These are phyloP conservation scores for Akanthomyces uredinophilus DNA, from an alignment of 2,329 filamentous ascomycete species.

Conservation along the genomic window DNA sequence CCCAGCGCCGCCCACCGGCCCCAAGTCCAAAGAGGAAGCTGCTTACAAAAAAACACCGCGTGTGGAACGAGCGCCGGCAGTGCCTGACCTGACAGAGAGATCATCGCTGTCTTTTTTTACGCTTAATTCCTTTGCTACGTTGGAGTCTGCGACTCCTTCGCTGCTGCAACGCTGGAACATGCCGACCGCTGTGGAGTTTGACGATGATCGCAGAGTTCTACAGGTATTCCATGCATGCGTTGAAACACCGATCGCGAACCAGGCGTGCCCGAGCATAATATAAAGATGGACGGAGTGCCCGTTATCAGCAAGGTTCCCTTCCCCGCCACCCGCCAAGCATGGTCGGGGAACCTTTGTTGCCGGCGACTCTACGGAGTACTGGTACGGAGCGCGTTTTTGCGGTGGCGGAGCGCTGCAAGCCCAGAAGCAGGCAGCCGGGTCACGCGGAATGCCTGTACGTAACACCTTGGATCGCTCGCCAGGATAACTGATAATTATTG, in stretches of 20 bases:
- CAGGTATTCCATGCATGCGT: too few relatives aligned
- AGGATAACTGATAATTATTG: background rate
- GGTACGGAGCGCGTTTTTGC: too few relatives aligned
- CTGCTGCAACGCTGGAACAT: slow-evolving; percentile 1
- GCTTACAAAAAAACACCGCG: background rate
- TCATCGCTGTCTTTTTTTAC: slow-evolving; percentile 2
- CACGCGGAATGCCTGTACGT: background rate
- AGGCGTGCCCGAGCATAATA: too few relatives aligned
- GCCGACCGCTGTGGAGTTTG: background rate
- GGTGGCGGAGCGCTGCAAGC: slow-evolving; percentile 4
- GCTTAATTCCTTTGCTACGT: background rate
- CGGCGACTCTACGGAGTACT: background rate
- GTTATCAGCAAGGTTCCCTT: too few relatives aligned
- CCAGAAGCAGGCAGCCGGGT: background rate
- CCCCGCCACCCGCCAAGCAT: too few relatives aligned
- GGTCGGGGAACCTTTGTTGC: slow-evolving; percentile 1
- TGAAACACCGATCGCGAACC: background rate
- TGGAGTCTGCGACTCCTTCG: background rate
- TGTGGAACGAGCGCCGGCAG: background rate
- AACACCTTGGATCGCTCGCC: background rate
- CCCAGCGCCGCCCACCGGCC: background rate
- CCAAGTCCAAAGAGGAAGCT: slow-evolving; percentile 12
- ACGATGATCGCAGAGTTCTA: too few relatives aligned
- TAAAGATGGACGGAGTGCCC: too few relatives aligned
- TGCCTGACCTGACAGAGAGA: background rate